Evolutionary conservation across 352 stramenopile genomes (phyloP), one percentile per base, ranked within the genome.

Genomic region (Pythium aristosporum): DNA sequence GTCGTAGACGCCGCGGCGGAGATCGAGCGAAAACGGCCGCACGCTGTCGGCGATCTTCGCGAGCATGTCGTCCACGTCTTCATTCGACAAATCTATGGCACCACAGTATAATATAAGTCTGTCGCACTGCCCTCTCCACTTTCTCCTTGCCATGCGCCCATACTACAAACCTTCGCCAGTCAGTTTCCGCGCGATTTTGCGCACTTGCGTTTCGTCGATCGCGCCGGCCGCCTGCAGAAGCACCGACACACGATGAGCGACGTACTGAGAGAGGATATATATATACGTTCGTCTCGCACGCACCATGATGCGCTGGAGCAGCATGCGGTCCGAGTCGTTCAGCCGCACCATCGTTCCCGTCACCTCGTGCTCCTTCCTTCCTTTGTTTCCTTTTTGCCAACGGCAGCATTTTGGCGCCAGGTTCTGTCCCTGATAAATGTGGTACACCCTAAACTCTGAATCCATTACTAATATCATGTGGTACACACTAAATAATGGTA

Each of bases 221-320:
- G 75, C 79, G 8, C 83, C 80, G 32, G 77, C 77, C 13, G 83
- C 80, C 83, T 92, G 52, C 12, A 36, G 25, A 52, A 20, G 20
- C 9, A 23, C 15, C 5, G 13, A 42, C 32, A 21, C 44, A 54
- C 2, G 8, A 32, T n/a, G 2, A 28, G 7, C n/a, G 28, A 13
- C 37, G 8, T 25, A 36, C 9, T 10, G n/a, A 15, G 15, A 18
- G 42, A 21, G 30, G 5, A 32, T 2, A 50, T 50, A 13, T 18
- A 30, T 28, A 50, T 4, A 9, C 20, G 18, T 30, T 30, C 25
- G 25, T 20, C 13, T 51, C 13, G n/a, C 11, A 39, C 67, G 34
- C 57, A 91, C 82, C 80, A 89, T 88, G 37, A 91, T 73, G 55
- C 79, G 77, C 75, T 91, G 82, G 66, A 91, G 71, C 57, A 91